Evolutionary conservation across 306 rosid species (phyloP).

Genomic region (Ormosia emarginata): DNA sequence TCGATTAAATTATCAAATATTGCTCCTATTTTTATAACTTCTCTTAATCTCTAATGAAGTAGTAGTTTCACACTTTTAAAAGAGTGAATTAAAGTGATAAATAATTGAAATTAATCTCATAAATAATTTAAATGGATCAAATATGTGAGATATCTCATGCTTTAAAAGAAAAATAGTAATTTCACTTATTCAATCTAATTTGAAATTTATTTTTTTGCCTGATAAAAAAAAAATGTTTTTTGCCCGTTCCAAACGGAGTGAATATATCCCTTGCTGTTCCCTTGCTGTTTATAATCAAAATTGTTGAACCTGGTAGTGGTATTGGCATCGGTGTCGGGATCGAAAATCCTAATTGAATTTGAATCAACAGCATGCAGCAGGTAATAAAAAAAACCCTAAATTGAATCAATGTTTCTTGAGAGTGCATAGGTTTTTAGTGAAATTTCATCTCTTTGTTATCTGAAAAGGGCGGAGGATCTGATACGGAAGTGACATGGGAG

Average conservation of each 20-base stretch:
- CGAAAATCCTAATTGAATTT: conserved; percentile 29
- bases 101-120: too few species aligned
- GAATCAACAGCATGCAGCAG: conserved; percentile 51
- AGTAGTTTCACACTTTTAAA: too few species aligned
- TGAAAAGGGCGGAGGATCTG: conserved; percentile 69
- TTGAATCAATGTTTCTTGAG: background rate
- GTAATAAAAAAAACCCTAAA: conserved; percentile 34
- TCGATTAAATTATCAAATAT: too few species aligned
- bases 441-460: background rate
- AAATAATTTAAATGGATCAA: too few species aligned
- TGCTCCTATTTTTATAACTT: too few species aligned
- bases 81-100: too few species aligned
- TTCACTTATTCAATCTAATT: too few species aligned
- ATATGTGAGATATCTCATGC: too few species aligned
- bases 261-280: fast-evolving
- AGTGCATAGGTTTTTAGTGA: background rate
- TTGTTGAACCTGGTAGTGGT: background rate
- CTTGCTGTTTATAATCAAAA: background rate
- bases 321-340: background rate
- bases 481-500: conserved; percentile 85
- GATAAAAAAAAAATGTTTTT: too few species aligned
- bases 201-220: too few species aligned
- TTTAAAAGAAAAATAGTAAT: too few species aligned
- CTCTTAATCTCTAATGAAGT: too few species aligned
- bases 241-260: background rate